These are phyloP conservation scores for Salix udensis DNA, from an alignment of 345 rosid genomes.

Conservation along the genomic window DNA sequence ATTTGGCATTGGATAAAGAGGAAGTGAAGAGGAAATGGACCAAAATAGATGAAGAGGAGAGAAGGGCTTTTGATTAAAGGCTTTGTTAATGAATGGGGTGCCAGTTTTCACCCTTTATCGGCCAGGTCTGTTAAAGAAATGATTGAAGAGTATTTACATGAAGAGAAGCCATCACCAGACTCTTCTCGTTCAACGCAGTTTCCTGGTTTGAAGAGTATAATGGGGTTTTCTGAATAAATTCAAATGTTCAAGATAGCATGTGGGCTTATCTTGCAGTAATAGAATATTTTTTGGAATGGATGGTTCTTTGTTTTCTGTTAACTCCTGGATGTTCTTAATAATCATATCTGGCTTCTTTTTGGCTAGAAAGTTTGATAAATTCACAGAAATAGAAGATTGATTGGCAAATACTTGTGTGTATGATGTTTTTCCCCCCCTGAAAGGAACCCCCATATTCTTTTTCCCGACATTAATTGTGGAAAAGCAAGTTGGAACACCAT, in stretches of 20 bases:
- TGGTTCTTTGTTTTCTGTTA: not conserved
- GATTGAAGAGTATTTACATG: constrained; percentile 59
- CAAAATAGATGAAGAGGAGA: constrained; percentile 56
- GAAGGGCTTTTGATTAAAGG: constrained; percentile 40
- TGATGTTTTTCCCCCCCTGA: not conserved
- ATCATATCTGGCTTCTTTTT: not conserved
- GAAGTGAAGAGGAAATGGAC: constrained; percentile 53
- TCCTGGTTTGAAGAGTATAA: constrained; percentile 60
- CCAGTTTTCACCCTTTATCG: constrained; percentile 65
- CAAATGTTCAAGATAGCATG: not conserved
- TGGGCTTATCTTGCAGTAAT: not conserved
- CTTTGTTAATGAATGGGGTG: constrained; percentile 62
- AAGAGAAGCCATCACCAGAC: constrained; percentile 21
- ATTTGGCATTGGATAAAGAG: constrained; percentile 40
- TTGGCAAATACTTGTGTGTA: not conserved
- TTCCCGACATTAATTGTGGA: not conserved
- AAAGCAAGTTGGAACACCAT: not conserved
- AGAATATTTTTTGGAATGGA: not conserved
- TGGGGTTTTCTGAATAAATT: constrained; percentile 42
- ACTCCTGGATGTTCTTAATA: not conserved
- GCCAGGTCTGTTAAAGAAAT: constrained; percentile 57
- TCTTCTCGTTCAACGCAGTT: constrained; percentile 34
- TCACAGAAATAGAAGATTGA: not conserved
- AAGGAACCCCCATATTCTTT: not conserved
- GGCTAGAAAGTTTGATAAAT: not conserved